These are phyloP conservation scores for Tolypocladium endophyticum DNA, from an alignment of 2,329 filamentous ascomycete species.

Conservation along the genomic window DNA sequence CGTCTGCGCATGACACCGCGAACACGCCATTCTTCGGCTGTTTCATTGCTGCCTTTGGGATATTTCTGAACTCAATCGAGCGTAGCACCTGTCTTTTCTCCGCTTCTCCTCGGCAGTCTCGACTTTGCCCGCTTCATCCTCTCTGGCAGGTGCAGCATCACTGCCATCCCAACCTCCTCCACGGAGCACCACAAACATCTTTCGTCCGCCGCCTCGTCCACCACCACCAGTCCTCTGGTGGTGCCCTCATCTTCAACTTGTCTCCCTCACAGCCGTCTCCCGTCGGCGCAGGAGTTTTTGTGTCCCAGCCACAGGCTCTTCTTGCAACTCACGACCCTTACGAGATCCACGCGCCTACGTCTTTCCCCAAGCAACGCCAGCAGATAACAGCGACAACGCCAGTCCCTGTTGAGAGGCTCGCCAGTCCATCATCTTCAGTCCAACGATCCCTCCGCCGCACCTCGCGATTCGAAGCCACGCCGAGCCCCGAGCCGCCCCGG, in stretches of 20 bases:
- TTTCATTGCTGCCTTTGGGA: neutral
- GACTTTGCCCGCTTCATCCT: neutral
- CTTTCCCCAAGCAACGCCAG: constrained; percentile 24
- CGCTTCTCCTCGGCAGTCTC: neutral
- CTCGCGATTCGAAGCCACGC: constrained; percentile 35
- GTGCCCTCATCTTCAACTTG: constrained; percentile 34
- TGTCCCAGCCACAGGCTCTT: constrained; percentile 29
- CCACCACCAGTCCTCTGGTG: constrained; percentile 17
- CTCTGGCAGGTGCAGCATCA: neutral
- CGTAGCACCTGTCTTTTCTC: neutral
- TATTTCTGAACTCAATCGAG: neutral
- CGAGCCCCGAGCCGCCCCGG: constrained; percentile 28
- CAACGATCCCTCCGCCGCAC: constrained; percentile 39
- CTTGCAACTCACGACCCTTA: constrained; percentile 40
- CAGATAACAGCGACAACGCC: constrained; percentile 15
- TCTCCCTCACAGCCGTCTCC: constrained; percentile 26
- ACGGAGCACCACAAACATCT: neutral
- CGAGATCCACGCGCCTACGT: constrained; percentile 40
- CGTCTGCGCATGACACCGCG: neutral
- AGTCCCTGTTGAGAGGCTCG: constrained; percentile 27
- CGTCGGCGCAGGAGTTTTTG: constrained; percentile 29
- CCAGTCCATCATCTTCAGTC: constrained; percentile 33
- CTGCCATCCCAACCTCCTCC: neutral
- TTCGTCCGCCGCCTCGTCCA: neutral
- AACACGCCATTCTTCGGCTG: neutral